These are phyloP conservation scores for Cantharellus cinnabarinus DNA, from an alignment of 768 basidiomycete genomes.

Conservation along the genomic window DNA sequence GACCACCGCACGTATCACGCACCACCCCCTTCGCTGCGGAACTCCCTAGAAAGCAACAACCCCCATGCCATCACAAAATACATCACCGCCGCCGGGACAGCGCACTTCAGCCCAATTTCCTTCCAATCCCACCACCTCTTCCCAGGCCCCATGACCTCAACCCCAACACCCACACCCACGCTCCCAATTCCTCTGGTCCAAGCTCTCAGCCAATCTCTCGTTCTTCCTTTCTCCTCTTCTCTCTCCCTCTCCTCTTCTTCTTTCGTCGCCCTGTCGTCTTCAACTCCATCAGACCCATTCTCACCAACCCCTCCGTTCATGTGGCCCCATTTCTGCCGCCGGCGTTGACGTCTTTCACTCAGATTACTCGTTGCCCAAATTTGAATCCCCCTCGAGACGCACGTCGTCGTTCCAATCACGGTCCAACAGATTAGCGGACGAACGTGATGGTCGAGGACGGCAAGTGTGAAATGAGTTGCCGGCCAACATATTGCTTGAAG, in stretches of 20 bases:
- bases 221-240: conserved; percentile 12
- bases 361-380: conserved; percentile 95
- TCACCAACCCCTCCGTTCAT: conserved; percentile 5
- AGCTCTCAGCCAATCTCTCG: conserved; percentile 26
- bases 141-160: conserved; percentile 21
- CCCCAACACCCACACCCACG: conserved; percentile 13
- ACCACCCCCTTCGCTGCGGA: neutral
- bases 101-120: conserved; percentile 45
- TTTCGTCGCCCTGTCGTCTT: neutral
- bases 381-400: conserved; percentile 61
- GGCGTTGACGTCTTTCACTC: neutral
- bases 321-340: conserved; percentile 9
- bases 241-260: conserved; percentile 1
- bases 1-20: neutral
- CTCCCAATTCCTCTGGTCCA: conserved; percentile 10
- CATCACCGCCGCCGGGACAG: conserved; percentile 48
- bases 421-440: conserved; percentile 83
- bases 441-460: conserved; percentile 41
- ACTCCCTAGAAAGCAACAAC: conserved; percentile 24
- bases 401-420: conserved; percentile 74
- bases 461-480: conserved; percentile 68
- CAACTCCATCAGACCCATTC: too few species aligned
- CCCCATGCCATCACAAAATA: conserved; percentile 72
- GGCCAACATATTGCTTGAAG: conserved; percentile 96
- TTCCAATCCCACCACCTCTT: conserved; percentile 64